phyloP scores from a whole-genome alignment of 2,329 filamentous ascomycete genomes.

The Cladosporium austrohemisphaericum region DNA sequence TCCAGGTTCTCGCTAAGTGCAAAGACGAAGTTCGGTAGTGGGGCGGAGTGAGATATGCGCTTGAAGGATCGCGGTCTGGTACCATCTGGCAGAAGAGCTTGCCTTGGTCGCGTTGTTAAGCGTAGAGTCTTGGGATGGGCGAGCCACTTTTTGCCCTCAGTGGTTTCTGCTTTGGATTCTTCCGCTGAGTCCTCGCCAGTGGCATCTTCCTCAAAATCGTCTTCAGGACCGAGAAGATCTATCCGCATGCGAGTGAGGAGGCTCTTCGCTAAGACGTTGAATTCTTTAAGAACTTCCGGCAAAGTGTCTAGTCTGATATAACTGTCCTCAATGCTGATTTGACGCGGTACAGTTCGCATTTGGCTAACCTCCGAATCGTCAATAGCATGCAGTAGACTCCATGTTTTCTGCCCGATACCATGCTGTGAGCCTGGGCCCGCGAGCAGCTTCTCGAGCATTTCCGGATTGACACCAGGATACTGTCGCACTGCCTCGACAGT shows the following conservation, averaged over 20 bases:
- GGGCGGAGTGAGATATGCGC: conserved; percentile 70
- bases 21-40: conserved; percentile 72
- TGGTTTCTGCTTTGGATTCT: conserved; percentile 22
- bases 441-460: conserved; percentile 64
- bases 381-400: conserved; percentile 75
- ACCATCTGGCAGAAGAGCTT: conserved; percentile 50
- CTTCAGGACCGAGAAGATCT: conserved; percentile 63
- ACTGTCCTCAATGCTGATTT: conserved; percentile 94
- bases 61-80: conserved; percentile 58
- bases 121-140: conserved; percentile 78
- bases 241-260: conserved; percentile 73
- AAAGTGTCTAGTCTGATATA: conserved; percentile 68
- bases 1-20: conserved; percentile 57
- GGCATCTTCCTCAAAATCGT: conserved; percentile 24
- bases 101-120: conserved; percentile 68
- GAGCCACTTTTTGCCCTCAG: conserved; percentile 57
- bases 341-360: conserved; percentile 68
- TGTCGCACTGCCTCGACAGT: conserved; percentile 64
- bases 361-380: conserved; percentile 71
- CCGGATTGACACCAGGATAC: conserved; percentile 60
- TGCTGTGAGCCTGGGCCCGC: conserved; percentile 65
- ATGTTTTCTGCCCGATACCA: conserved; percentile 69
- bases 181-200: conserved; percentile 23
- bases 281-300: conserved; percentile 62
- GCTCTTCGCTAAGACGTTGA: conserved; percentile 64